Evolutionary conservation across 805 yeast species (phyloP).

Genomic region (Starmerella vitae): DNA sequence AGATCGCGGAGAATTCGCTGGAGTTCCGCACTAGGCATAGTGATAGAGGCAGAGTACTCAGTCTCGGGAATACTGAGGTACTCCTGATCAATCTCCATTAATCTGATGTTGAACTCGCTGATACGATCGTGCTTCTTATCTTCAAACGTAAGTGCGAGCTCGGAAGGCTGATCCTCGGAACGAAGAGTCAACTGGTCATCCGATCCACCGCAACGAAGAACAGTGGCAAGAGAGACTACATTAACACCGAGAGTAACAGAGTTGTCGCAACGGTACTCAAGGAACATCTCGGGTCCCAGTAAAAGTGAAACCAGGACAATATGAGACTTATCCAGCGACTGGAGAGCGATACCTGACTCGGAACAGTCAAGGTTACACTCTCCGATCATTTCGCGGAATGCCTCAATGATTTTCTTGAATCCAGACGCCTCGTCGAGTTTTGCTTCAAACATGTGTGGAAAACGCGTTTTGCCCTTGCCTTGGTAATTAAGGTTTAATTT

Average conservation of each 20-base stretch:
- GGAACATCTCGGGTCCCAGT: slow-evolving; percentile 78
- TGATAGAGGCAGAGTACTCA: slow-evolving; percentile 74
- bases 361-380: slow-evolving; percentile 94
- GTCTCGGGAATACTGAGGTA: slow-evolving; percentile 86
- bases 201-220: slow-evolving; percentile 80
- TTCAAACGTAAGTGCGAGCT: slow-evolving; percentile 70
- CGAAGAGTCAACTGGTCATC: slow-evolving; percentile 76
- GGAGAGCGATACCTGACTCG: slow-evolving; percentile 87
- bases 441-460: slow-evolving; percentile 73
- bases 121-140: slow-evolving; percentile 83
- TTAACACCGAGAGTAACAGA: slow-evolving; percentile 86
- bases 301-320: slow-evolving; percentile 79
- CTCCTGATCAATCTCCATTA: slow-evolving; percentile 95
- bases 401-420: slow-evolving; percentile 83
- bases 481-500: not conserved
- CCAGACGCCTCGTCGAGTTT: slow-evolving; percentile 86
- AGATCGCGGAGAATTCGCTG: slow-evolving; percentile 82
- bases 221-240: slow-evolving; percentile 71
- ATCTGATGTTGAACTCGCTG: slow-evolving; percentile 77
- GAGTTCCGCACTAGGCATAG: slow-evolving; percentile 80
- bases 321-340: slow-evolving; percentile 96
- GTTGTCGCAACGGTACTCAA: slow-evolving; percentile 89
- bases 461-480: not conserved
- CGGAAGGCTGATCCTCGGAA: slow-evolving; percentile 81
- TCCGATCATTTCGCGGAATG: slow-evolving; percentile 87